Base-by-base conservation (phyloP, 2,329 filamentous ascomycete genomes). In the Aspergillus ochraceus region DNA sequence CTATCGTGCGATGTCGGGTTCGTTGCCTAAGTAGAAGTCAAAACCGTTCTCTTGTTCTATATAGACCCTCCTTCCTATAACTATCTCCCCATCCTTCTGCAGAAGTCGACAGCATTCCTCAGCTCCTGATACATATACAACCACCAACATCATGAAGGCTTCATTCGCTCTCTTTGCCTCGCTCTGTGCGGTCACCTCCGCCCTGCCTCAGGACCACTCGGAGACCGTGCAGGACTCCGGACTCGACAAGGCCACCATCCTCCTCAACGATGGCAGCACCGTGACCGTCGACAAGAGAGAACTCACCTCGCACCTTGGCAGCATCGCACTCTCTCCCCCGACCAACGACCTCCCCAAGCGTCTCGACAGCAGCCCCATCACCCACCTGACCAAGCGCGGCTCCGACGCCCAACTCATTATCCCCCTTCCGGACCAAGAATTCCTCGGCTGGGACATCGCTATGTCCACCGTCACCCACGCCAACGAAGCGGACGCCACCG, bases 381-480 rank as follows among this genome's bases (percentile, higher is more conserved):
- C 19, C 45, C 46, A 46, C 50, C 20, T 26, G 11, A 24, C 49
- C 3, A 64, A 62, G 19, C 60, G 62, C 14, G 49, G 53, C 20
- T 49, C 22, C 24, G 52, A 45, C 29, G 36, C 60, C 6, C 47
- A 62, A 36, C 39, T 65, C 17, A 64, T 65, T 32, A 64, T 65
- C 3, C 57, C 57, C 3, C 62, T 64, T 4, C 62, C 62, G 10
- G 62, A 64, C 20, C 46, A 55, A 11, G 60, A 64, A 42, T 65
- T 65, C 36, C 63, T 65, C 14, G 62, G 62, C 54, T 65, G 63
- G 63, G 62, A 65, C 46, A 58, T 64, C 20, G 30, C 62, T 32
- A 65, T 65, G 63, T 65, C 63, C 17, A 59, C 62, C 49, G 49
- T 65, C 19, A 49, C 52, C 5, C 62, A 64, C 36, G 63, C 63